These are phyloP conservation scores for Colletotrichum cuscutae DNA, from an alignment of 2,329 filamentous ascomycete genomes.

Conservation along the genomic window DNA sequence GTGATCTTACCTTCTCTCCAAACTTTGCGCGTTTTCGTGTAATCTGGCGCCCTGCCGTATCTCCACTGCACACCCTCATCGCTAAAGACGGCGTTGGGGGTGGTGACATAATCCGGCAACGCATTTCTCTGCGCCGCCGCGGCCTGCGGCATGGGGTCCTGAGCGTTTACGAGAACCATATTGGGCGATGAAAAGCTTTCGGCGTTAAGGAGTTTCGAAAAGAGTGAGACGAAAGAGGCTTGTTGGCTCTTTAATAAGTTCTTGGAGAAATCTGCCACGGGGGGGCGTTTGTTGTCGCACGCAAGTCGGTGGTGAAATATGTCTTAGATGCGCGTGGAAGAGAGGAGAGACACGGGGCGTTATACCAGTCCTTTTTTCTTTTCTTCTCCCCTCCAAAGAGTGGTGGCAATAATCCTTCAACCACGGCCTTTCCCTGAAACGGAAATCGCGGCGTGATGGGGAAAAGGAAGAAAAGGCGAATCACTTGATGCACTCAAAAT, in stretches of 20 bases:
- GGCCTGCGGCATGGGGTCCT: conserved; percentile 13
- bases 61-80: conserved; percentile 28
- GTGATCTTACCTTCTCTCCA: conserved; percentile 63
- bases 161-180: conserved; percentile 21
- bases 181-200: background rate
- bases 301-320: background rate
- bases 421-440: conserved; percentile 19
- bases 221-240: background rate
- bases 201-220: background rate
- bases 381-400: background rate
- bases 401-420: conserved; percentile 1
- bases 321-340: conserved; percentile 25
- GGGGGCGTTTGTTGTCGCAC: background rate
- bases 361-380: background rate
- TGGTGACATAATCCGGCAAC: conserved; percentile 27
- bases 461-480: background rate
- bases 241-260: conserved; percentile 8
- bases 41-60: conserved; percentile 59
- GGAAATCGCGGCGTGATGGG: conserved; percentile 1
- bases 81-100: conserved; percentile 27
- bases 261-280: background rate
- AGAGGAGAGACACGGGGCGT: conserved; percentile 13
- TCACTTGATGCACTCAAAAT: background rate
- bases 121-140: background rate
- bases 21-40: conserved; percentile 69